Evolutionary conservation across 768 basidiomycete species (phyloP), one percentile per base, ranked within the genome.

Genomic region (Mycena rosella): DNA sequence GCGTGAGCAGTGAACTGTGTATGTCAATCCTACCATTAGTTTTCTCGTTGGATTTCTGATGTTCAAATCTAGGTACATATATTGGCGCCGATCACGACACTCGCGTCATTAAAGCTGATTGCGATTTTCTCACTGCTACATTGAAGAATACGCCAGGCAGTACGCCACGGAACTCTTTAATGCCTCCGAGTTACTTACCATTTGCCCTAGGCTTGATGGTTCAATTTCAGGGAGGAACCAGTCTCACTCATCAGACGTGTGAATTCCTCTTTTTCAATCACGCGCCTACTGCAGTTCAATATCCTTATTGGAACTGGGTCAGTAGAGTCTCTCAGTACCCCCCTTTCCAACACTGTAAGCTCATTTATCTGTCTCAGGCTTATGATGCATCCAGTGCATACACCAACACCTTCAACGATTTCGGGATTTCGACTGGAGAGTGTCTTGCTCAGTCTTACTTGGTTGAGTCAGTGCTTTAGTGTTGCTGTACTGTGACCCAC

Each of bases 401-500:
- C 52, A 53, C 32, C 20, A 53, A 34, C 52, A 53, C 52, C 32
- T 53, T n/a, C 26, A n/a, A 27, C 2, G 34, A 53, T 36, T 53
- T 53, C 5, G 32, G 52, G 26, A 27, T 53, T 53, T 53, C 52
- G 52, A 53, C 52, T 36, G 52, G 52, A 34, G 52, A 53, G 52
- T 53, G 52, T 36, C 52, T 54, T 17, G 53, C 34, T 38, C 53
- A 54, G 1, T 54, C 53, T 54, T 54, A 54, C 24, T 8, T 20
- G 34, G 22, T 54, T 26, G 53, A 54, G 53, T 54, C 53, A 54
- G 53, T n/a, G n/a, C n/a, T 38, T 54, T 54, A 54, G 34, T 38
- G 34, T 54, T 54, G 53, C 53, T 54, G 53, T 54, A 38, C 36
- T 54, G 53, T 54, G 53, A 34, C 36, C 53, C 53, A 54, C 53